Evolutionary conservation across 164 flowering plant species (phyloP).

Genomic region (Malania oleifera): DNA sequence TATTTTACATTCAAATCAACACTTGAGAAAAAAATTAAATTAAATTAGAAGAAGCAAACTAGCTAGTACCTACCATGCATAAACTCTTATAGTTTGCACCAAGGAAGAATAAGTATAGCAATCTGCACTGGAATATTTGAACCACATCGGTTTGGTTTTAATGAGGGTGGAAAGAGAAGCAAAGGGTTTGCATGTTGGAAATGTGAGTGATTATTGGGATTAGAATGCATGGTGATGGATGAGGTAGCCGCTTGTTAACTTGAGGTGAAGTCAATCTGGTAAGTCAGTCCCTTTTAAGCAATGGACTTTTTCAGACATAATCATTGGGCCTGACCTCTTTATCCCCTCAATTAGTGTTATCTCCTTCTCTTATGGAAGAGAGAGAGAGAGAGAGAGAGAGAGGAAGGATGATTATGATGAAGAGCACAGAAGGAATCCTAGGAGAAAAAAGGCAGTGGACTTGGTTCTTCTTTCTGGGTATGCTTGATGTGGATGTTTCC

Average conservation of each 20-base stretch:
- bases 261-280: background rate
- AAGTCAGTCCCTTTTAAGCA: conserved; percentile 13
- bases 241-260: conserved; percentile 10
- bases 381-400: conserved; percentile 18
- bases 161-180: background rate
- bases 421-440: conserved; percentile 19
- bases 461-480: background rate
- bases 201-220: too few species aligned
- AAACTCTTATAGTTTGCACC: background rate
- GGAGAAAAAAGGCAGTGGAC: conserved; percentile 5
- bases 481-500: conserved; percentile 9
- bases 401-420: background rate
- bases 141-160: too few species aligned
- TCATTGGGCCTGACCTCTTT: conserved; percentile 27
- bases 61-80: background rate
- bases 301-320: conserved; percentile 19
- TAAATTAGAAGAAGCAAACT: too few species aligned
- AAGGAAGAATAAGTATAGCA: background rate
- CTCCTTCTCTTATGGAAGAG: background rate
- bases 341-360: background rate
- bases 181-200: background rate
- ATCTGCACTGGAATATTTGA: background rate
- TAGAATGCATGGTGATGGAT: background rate
- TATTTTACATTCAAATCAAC: too few species aligned
- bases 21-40: too few species aligned